Base-by-base conservation (phyloP, 164 flowering plant species). In the Magnolia officinalis region DNA sequence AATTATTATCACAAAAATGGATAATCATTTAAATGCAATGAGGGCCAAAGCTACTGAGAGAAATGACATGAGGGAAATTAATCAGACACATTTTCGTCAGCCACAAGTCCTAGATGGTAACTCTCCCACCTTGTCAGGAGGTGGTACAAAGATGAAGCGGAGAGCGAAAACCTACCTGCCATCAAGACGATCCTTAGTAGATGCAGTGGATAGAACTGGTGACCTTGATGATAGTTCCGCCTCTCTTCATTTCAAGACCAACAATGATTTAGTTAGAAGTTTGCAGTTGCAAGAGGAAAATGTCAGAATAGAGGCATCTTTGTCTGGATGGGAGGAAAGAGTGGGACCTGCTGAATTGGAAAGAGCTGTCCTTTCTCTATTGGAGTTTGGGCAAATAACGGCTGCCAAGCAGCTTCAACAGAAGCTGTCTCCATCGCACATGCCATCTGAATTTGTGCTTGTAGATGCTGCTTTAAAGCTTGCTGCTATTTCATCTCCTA, bases 401-500 rank as follows among this genome's bases (percentile, higher is more conserved):
- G 99, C 99, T 76, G 93, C 99, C 66, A 89, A 88, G 85, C 99
- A 96, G 82, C 99, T 96, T 73, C 99, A 94, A 65, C 85, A 89
- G 72, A 96, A 96, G 87, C 82, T 96, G 21, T 92, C 98, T 79
- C 95, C 98, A 58, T 84, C 80, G n/a, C 76, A 88, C 55, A 78
- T 82, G 26, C 98, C 99, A 68, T 79, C 87, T 74, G 98, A 96
- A 75, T 88, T 96, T 72, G 29, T 75, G 26, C 82, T 96, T 73
- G 89, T 92, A 50, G 97, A 94, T 87, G 89, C 86, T 83, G 90
- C 98, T 75, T 79, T 96, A 67, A 91, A 90, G 85, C 88, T 94
- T 83, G 99, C 98, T 45, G 81, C 85, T 51, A 45, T 85, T 67
- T 86, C 94, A 65, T 88, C 91, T 77, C 90, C 96, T 77, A 73